These are phyloP conservation scores for Elasticomyces elasticus DNA, from an alignment of 495 filamentous ascomycete genomes.

Conservation along the genomic window DNA sequence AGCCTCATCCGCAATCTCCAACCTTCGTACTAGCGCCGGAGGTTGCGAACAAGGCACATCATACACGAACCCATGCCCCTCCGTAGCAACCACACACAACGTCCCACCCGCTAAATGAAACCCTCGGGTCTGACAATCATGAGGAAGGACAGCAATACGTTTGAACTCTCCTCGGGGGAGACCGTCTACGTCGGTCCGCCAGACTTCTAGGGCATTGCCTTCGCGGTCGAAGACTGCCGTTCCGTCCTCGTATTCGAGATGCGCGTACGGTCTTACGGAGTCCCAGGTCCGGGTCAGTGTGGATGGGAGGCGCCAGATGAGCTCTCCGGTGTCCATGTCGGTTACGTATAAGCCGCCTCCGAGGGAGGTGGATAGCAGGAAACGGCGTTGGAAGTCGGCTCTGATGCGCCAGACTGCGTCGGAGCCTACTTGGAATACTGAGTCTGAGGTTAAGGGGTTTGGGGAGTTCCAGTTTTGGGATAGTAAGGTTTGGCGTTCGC, in stretches of 20 bases:
- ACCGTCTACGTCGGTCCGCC: conserved; percentile 10
- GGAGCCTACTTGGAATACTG: conserved; percentile 4
- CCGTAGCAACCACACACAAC: conserved; percentile 16
- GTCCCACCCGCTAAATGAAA: conserved; percentile 15
- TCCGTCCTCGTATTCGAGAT: conserved; percentile 22
- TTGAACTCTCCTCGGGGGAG: conserved; percentile 11
- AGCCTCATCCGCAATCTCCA: conserved; percentile 10
- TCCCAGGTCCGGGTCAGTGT: neutral
- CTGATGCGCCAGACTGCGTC: conserved; percentile 17
- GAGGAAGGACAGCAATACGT: conserved; percentile 13
- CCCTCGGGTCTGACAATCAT: conserved; percentile 16
- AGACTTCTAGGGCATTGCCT: conserved; percentile 16
- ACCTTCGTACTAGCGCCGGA: neutral
- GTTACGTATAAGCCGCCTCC: conserved; percentile 17
- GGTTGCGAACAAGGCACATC: conserved; percentile 8
- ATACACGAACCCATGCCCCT: conserved; percentile 18
- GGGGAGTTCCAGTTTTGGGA: conserved; percentile 9
- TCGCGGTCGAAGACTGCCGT: conserved; percentile 12
- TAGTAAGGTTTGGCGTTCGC: conserved; percentile 16
- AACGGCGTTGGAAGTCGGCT: conserved; percentile 19
- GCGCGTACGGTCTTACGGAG: conserved; percentile 14
- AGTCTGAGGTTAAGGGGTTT: conserved; percentile 7
- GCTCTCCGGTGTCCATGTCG: conserved; percentile 16
- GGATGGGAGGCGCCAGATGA: conserved; percentile 15
- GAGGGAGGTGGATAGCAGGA: conserved; percentile 13